These are phyloP conservation scores for Sporothrix mexicana DNA, from an alignment of 2,329 filamentous ascomycete genomes.

Conservation along the genomic window DNA sequence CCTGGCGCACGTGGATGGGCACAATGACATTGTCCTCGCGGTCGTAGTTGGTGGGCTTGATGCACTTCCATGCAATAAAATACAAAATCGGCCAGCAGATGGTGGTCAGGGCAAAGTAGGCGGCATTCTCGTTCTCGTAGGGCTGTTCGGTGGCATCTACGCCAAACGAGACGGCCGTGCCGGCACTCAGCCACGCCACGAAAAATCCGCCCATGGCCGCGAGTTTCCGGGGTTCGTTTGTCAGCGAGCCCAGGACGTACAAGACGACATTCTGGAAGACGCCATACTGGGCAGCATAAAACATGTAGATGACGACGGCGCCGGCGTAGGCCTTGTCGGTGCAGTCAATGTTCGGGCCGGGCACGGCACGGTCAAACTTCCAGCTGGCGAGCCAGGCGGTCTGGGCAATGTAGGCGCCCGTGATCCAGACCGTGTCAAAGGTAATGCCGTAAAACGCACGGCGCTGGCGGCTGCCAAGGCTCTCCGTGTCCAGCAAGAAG, in stretches of 20 bases:
- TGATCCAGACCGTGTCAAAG: conserved; percentile 41
- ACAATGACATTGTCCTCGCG: conserved; percentile 26
- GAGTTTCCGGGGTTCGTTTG: conserved; percentile 39
- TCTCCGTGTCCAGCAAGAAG: conserved; percentile 23
- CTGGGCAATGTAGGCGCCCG: conserved; percentile 40
- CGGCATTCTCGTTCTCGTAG: conserved; percentile 30
- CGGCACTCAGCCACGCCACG: conserved; percentile 23
- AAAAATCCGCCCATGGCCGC: conserved; percentile 32
- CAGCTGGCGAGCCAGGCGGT: conserved; percentile 31
- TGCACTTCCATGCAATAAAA: conserved; percentile 29
- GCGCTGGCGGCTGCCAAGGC: conserved; percentile 16
- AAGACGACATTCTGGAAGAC: conserved; percentile 44
- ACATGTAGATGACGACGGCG: conserved; percentile 29
- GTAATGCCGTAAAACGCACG: conserved; percentile 24
- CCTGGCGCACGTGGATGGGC: conserved; percentile 27
- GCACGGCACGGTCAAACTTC: conserved; percentile 39
- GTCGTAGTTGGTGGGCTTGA: conserved; percentile 31
- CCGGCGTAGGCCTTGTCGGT: conserved; percentile 21
- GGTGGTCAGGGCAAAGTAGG: conserved; percentile 30
- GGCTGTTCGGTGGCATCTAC: conserved; percentile 29
- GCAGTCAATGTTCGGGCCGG: conserved; percentile 32
- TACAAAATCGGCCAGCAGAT: conserved; percentile 29
- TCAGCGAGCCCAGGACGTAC: conserved; percentile 43
- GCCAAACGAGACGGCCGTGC: conserved; percentile 29
- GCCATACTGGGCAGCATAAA: conserved; percentile 29